These are phyloP conservation scores for Linum tenue DNA, from an alignment of 345 rosid species.

Conservation along the genomic window DNA sequence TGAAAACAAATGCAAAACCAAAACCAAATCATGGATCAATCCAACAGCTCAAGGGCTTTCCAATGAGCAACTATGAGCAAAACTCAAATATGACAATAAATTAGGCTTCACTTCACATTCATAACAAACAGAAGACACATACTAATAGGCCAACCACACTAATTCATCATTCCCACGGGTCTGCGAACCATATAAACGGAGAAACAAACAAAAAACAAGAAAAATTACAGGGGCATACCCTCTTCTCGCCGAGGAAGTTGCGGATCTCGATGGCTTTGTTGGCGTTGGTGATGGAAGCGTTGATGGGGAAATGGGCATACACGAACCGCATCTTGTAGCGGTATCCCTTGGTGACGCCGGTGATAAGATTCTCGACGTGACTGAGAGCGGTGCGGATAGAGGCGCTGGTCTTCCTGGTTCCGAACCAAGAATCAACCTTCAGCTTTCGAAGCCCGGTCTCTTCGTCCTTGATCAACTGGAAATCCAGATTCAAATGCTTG, in stretches of 20 bases:
- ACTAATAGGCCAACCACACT: too few species aligned
- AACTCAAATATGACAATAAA: too few species aligned
- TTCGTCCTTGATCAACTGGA: constrained; percentile 41
- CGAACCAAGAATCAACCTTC: constrained; percentile 58
- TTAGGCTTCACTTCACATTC: too few species aligned
- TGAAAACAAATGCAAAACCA: too few species aligned
- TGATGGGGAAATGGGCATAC: constrained; percentile 79
- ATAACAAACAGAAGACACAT: too few species aligned
- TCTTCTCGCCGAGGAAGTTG: constrained; percentile 60
- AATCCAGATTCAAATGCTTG: constrained; percentile 46
- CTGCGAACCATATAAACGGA: not conserved
- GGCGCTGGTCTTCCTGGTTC: constrained; percentile 49
- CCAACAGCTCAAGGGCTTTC: too few species aligned
- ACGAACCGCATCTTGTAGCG: constrained; percentile 83
- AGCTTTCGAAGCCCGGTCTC: constrained; percentile 43
- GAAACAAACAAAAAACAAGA: not conserved
- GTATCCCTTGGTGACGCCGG: constrained; percentile 65
- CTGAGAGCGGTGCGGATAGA: constrained; percentile 59
- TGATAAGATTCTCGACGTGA: constrained; percentile 57
- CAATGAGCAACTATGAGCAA: too few species aligned
- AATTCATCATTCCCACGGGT: too few species aligned
- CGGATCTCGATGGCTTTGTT: constrained; percentile 63
- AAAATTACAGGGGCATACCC: constrained; percentile 15
- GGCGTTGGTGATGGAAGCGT: constrained; percentile 48
- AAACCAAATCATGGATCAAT: too few species aligned